phyloP scores from a whole-genome alignment of 2,329 filamentous ascomycete genomes.

The Diplodia seriata region DNA sequence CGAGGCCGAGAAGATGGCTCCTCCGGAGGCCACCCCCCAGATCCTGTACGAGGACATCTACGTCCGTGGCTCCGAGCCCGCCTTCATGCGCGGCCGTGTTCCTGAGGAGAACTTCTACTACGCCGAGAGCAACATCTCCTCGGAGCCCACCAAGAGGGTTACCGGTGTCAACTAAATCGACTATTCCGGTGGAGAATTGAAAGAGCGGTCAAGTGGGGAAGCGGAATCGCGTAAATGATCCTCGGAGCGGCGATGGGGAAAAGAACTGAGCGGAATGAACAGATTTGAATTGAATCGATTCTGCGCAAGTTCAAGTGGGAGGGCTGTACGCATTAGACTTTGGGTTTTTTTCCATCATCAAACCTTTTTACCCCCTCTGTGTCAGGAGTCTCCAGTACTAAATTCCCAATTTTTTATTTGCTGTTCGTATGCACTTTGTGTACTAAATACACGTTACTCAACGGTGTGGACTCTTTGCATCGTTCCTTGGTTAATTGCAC shows the following conservation, averaged over 20 bases:
- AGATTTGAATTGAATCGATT: slow-evolving; percentile 14
- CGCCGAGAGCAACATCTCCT: slow-evolving; percentile 39
- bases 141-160: slow-evolving; percentile 15
- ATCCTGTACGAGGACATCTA: slow-evolving; percentile 98
- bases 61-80: slow-evolving; percentile 83
- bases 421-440: slow-evolving; percentile 10
- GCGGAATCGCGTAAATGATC: slow-evolving; percentile 3
- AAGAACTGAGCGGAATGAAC: slow-evolving; percentile 16
- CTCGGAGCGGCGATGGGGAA: not conserved
- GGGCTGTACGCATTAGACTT: slow-evolving; percentile 33
- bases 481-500: not conserved
- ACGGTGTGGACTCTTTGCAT: not conserved
- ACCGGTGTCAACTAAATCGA: slow-evolving; percentile 28
- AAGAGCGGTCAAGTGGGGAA: slow-evolving; percentile 1
- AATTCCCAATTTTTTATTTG: slow-evolving; percentile 29
- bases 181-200: not conserved
- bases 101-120: slow-evolving; percentile 93
- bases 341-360: slow-evolving; percentile 24
- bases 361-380: slow-evolving; percentile 13
- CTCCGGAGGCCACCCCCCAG: slow-evolving; percentile 77
- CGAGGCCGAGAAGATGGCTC: slow-evolving; percentile 84
- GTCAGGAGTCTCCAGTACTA: slow-evolving; percentile 24
- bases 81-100: slow-evolving; percentile 85
- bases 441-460: slow-evolving; percentile 6
- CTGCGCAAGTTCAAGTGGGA: slow-evolving; percentile 7